Evolutionary conservation across 805 yeast species (phyloP).

Genomic region (Allodekkera sacchari): DNA sequence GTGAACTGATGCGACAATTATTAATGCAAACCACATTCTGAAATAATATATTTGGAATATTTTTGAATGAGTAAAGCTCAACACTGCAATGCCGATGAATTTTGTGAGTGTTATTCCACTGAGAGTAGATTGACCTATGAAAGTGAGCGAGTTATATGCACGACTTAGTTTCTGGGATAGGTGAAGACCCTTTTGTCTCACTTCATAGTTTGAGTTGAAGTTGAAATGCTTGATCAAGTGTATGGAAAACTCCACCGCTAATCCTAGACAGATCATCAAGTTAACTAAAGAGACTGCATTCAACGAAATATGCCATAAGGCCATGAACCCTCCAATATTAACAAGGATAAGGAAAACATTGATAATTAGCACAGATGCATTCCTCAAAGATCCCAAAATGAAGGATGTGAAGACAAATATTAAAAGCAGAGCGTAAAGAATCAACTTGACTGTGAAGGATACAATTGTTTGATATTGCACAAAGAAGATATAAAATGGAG

Average conservation of each 20-base stretch:
- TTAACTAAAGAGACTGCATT: constrained; percentile 90
- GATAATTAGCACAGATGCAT: constrained; percentile 46
- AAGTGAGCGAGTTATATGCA: constrained; percentile 53
- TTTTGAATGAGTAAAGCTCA: constrained; percentile 80
- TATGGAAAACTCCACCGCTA: constrained; percentile 88
- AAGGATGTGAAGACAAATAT: constrained; percentile 46
- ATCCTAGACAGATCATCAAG: constrained; percentile 83
- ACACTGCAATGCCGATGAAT: constrained; percentile 75
- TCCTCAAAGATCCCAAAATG: constrained; percentile 57
- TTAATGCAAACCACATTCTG: constrained; percentile 86
- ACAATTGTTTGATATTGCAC: constrained; percentile 75
- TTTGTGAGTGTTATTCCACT: constrained; percentile 89
- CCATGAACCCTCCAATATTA: constrained; percentile 76
- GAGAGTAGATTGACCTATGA: constrained; percentile 85
- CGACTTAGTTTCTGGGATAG: constrained; percentile 12
- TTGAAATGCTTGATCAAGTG: constrained; percentile 80
- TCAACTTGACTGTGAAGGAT: constrained; percentile 44
- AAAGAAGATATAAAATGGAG: constrained; percentile 88
- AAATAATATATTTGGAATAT: constrained; percentile 90
- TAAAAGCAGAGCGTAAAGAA: constrained; percentile 40
- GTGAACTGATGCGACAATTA: constrained; percentile 70
- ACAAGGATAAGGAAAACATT: constrained; percentile 59
- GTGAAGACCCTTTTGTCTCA: constrained; percentile 1
- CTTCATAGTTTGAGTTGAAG: constrained; percentile 10
- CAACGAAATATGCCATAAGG: constrained; percentile 62